These are phyloP conservation scores for Collybiopsis luxurians DNA, from an alignment of 768 basidiomycete genomes.

Conservation along the genomic window DNA sequence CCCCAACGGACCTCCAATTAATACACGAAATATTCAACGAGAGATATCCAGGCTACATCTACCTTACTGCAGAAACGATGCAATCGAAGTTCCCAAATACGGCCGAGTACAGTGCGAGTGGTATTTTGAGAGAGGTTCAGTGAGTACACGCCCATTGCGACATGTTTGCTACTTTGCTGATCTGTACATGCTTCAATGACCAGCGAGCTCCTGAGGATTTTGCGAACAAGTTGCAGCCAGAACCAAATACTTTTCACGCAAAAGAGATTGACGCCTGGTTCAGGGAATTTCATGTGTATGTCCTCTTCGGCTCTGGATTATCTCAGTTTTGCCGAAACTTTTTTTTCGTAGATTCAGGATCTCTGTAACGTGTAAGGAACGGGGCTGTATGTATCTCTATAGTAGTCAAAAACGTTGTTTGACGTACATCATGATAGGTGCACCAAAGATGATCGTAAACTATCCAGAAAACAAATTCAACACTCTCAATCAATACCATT, in stretches of 20 bases:
- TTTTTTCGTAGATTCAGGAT: not conserved
- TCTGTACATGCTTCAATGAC: no score
- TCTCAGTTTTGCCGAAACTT: no score
- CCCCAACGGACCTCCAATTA: not conserved
- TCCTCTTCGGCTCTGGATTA: no score
- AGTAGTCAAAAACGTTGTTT: no score
- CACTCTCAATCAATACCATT: not conserved
- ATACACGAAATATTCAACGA: not conserved
- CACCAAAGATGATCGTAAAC: not conserved
- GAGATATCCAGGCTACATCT: not conserved
- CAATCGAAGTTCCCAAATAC: not conserved
- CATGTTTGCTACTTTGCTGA: not conserved
- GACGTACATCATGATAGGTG: not conserved
- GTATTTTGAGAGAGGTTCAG: not conserved
- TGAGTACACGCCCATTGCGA: not conserved
- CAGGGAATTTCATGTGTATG: not conserved
- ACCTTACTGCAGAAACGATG: slow-evolving; percentile 1
- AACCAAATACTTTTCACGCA: not conserved
- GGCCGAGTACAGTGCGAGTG: not conserved
- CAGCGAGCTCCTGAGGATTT: not conserved
- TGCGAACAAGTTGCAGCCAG: not conserved
- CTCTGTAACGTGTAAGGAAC: not conserved
- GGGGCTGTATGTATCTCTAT: not conserved
- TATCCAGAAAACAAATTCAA: not conserved
- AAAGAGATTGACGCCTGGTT: slow-evolving; percentile 3